Base-by-base conservation (phyloP, 768 basidiomycete genomes). In the Xerocomus potaroensis region DNA sequence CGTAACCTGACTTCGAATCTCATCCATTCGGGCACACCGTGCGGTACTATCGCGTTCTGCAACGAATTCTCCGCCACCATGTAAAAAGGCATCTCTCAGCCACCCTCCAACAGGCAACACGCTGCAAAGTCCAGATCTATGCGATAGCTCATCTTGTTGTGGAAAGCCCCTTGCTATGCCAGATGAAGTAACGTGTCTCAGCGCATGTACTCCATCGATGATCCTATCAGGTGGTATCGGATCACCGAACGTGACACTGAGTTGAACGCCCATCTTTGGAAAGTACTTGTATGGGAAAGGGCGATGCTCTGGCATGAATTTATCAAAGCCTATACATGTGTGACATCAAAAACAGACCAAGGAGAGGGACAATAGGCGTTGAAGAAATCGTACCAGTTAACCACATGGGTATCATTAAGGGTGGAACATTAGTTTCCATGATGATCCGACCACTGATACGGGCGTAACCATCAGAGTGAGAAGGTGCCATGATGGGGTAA, bases 381-480 rank as follows among this genome's bases (percentile, higher is more conserved):
- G 8, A 24, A n/a, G 23, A 9, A 36, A 35, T 48, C 70, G n/a
- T 42, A 77, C 85, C 84, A n/a, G 87, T 84, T 11, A 97, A 71
- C 91, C 91, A 98, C 77, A 96, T 88, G 2, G 94, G 94, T 51
- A 98, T 84, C 48, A 96, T 80, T 18, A 82, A 65, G 3, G 94
- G 94, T 35, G 80, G 75, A n/a, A 71, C 57, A 12, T 71, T 63
- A 8, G 75, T 69, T 46, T 84, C 80, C 78, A 84, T 92, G 35
- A 98, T 61, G 27, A 96, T 86, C 21, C 92, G 78, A 31, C 89
- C 90, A 22, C 91, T 94, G 58, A 30, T 35, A 16, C 9, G 22
- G 36, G 36, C n/a, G 37, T 24, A 38, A 35, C 51, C 32, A 46
- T 19, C 11, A 30, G n/a, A 1, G 10, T 49, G 45, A 49, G 37